Base-by-base conservation (phyloP, 2,329 filamentous ascomycete genomes). In the Exophiala aquamarina region DNA sequence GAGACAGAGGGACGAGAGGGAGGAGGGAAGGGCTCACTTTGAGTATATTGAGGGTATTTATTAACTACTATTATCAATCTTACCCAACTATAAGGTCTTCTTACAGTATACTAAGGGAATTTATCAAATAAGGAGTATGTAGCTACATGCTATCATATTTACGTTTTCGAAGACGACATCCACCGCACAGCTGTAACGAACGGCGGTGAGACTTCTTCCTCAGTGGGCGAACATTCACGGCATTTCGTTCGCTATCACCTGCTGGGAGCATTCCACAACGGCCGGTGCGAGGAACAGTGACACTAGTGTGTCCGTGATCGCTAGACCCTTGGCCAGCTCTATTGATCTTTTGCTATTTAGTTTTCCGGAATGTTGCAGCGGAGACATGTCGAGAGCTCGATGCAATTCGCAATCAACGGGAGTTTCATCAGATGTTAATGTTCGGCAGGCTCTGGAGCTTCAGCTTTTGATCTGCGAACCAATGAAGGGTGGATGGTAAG, bases 401-500 rank as follows among this genome's bases (percentile, higher is more conserved):
- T 31, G 28, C 28, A 31, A 31, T 31, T 9, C 28, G 28, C 28
- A 31, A 31, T 31, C 28, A 31, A n/a, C n/a, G n/a, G 28, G 28
- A 31, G 9, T n/a, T 9, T 31, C n/a, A n/a, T n/a, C 28, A 31
- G 28, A n/a, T n/a, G n/a, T n/a, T n/a, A n/a, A 31, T 31, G 28
- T 31, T 9, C 9, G 28, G 9, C n/a, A 31, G 28, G 28, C 28
- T 31, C 28, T 31, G n/a, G n/a, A n/a, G 28, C 9, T n/a, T 31
- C n/a, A 31, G 28, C 28, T 31, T 31, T 31, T 31, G 28, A 31
- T 31, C 28, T n/a, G 28, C 28, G 28, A 31, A 31, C 28, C 28
- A 31, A 31, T 31, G 28, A 31, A 31, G 9, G 28, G 28, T 31
- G 28, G n/a, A n/a, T n/a, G 28, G 28, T n/a, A 78, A 31, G 28